Base-by-base conservation (phyloP, 2,329 filamentous ascomycete genomes). In the Sporothrix phasma region DNA sequence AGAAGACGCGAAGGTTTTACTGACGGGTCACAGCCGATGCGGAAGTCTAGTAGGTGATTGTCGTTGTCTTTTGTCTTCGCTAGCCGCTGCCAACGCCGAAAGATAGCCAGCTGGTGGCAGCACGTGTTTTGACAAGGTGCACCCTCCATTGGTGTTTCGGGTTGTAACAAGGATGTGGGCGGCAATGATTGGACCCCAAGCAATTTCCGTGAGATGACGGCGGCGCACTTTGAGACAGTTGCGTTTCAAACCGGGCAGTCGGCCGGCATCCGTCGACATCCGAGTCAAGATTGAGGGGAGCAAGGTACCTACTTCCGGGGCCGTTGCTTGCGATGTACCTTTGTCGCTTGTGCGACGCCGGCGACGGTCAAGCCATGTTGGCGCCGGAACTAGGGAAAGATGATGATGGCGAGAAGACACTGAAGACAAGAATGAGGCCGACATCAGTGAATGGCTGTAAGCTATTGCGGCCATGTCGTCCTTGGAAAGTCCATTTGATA, bases 381-480 rank as follows among this genome's bases (percentile, higher is more conserved):
- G 41, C 15, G n/a, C n/a, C n/a, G n/a, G n/a, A n/a, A 17, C 34
- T 22, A 62, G n/a, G 11, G 61, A 10, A 6, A 49, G 46, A 5
- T 24, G 49, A 2, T 29, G 58, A 10, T 26, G 43, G 39, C 56
- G 62, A 5, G 58, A 17, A 10, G 59, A 65, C 7, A 31, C 5
- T 3, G 46, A 58, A 10, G 47, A 63, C 15, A 72, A 64, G 15
- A 43, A 60, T 19, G 54, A 49, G 10, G 62, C 43, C 19, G 62
- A 51, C 3, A 45, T 39, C 39, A 29, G 22, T 3, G 41, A 56
- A 1, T 29, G 71, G 68, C 68, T 67, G 65, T 71, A 72, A 65
- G 70, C 73, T 76, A 79, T 81, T 77, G 76, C 79, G 80, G 79
- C 76, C 79, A 78, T 78, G 76, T 74, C 76, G 75, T 37, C 63